Evolutionary conservation across 2,329 filamentous ascomycete genomes (phyloP), one percentile per base, ranked within the genome.

Genomic region (Pseudogymnoascus sp.): DNA sequence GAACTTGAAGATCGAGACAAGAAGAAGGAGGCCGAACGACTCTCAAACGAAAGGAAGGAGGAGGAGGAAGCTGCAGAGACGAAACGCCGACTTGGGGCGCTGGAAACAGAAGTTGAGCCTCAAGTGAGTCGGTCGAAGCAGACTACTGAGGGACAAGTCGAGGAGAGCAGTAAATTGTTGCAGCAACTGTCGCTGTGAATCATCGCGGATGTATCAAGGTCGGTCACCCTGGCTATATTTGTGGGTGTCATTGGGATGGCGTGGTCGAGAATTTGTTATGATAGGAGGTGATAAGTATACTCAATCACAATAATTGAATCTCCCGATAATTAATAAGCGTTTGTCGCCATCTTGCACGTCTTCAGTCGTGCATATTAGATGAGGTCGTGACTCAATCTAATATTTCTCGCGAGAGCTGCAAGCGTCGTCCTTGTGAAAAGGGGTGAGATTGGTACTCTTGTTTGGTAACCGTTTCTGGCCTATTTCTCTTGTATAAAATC

Each of bases 1-100:
- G 87, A 83, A 71, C 73, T 70, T 61, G 76, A 80, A 62, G 79
- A 77, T 58, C 77, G 80, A 65, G 75, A 79, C 67, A 75, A 75
- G 65, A 71, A 64, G 61, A 67, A 69, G 63, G 75, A 81, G 64
- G 78, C 80, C 43, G 68, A 71, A 25, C 70, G 70, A 61, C 65
- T 80, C 62, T 72, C 71, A 12, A 41, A 59, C 37, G 70, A 72
- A 58, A 69, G 68, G 58, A 69, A 60, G 59, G 69, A 73, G 49
- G 67, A 65, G 41, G 61, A 63, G 23, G 68, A 73, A 58, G 70
- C 68, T 28, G 67, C 64, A 21, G 71, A 74, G 61, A 73, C 69
- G 31, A 71, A 67, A 61, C 63, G 60, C 59, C 69, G 65, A 28
- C 60, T 73, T 59, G 70, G 69, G 64, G 68, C 64, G 43, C 55